Conservation (phyloP, 176 grass and related monocot species). For the Oryza meyeriana region DNA sequence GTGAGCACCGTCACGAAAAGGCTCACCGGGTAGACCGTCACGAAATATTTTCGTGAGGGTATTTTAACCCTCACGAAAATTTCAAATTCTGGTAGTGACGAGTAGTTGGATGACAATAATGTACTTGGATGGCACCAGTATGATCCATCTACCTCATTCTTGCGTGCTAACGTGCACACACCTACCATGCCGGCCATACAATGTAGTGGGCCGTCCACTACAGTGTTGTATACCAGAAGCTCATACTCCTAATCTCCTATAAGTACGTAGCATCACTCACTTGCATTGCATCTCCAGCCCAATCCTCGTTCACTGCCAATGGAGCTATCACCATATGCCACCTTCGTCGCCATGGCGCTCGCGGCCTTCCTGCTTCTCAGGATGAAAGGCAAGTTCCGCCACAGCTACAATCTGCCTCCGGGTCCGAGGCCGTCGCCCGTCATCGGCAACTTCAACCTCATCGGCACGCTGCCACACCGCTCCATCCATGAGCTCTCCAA, state of each 20-base stretch:
- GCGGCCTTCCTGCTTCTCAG: slow-evolving; percentile 10
- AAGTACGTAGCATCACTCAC: background rate
- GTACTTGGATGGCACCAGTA: no score
- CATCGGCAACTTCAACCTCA: slow-evolving; percentile 50
- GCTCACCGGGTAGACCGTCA: no score
- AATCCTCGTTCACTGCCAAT: background rate
- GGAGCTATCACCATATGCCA: slow-evolving; percentile 16
- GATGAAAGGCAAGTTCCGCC: background rate
- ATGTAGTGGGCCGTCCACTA: no score
- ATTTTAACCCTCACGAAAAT: no score
- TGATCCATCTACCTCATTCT: no score
- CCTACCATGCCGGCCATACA: no score
- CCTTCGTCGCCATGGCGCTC: background rate
- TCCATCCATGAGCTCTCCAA: slow-evolving; percentile 39
- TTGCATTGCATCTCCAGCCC: background rate
- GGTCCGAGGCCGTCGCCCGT: slow-evolving; percentile 44
- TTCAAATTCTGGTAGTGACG: no score
- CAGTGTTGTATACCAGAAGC: no score
- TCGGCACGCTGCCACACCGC: slow-evolving; percentile 39
- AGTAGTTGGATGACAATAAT: no score
- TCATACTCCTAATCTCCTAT: background rate
- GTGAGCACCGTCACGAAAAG: no score
- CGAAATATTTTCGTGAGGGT: no score
- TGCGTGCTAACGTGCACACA: no score
- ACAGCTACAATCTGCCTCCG: slow-evolving; percentile 38